A percentile compares a stretch with the other conserved stretches of the same genome.
Evolutionary conservation across 306 rosid species (phyloP).

Genomic region (Malus domestica): ASM211411v1 NC_041796.1:27727001-27727500

Average conservation of each 20-base stretch:
- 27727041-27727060: slow-evolving; percentile 3
- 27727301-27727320: background rate
- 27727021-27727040: background rate
- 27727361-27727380: too few relatives aligned
- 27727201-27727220: background rate
- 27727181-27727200: too few relatives aligned
- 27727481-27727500: too few relatives aligned
- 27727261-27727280: background rate
- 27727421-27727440: too few relatives aligned
- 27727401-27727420: too few relatives aligned
- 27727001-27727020: background rate
- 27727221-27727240: background rate
- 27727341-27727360: too few relatives aligned
- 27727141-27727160: background rate
- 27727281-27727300: background rate
- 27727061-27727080: background rate
- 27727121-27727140: background rate
- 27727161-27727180: background rate
- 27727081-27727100: background rate
- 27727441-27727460: too few relatives aligned
- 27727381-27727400: too few relatives aligned
- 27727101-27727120: slow-evolving; percentile 23
- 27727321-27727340: background rate
- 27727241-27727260: background rate
- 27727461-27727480: too few relatives aligned